These are phyloP conservation scores for Tulasnella sp. DNA, from an alignment of 768 basidiomycete species.

Conservation along the genomic window DNA sequence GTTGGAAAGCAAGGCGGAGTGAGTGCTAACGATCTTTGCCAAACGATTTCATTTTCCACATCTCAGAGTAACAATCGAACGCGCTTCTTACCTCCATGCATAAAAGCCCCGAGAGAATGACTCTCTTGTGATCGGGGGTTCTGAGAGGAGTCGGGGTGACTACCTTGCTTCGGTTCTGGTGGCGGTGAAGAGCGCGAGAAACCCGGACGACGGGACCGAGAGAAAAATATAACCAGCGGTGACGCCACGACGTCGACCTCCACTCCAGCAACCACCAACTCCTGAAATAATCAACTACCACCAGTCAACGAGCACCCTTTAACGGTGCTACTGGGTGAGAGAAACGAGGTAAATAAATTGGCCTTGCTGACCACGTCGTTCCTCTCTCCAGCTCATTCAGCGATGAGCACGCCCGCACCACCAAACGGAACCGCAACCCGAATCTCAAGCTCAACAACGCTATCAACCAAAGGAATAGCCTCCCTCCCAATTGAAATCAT, in stretches of 20 bases:
- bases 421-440: neutral
- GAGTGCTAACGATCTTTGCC: slow-evolving; percentile 50
- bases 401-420: neutral
- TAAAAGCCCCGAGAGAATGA: neutral
- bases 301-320: too few relatives aligned
- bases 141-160: neutral
- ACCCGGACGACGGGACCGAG: neutral
- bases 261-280: neutral
- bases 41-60: neutral
- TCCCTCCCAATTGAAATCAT: neutral
- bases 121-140: neutral
- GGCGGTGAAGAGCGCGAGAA: neutral
- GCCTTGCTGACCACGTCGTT: too few relatives aligned
- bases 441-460: neutral
- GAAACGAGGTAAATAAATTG: too few relatives aligned
- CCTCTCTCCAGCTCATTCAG: too few relatives aligned
- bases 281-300: too few relatives aligned
- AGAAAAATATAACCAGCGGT: neutral
- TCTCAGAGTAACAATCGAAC: neutral
- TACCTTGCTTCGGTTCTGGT: neutral
- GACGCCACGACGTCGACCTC: neutral
- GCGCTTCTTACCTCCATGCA: neutral
- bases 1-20: slow-evolving; percentile 78
- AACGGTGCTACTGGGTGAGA: too few relatives aligned
- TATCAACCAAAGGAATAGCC: neutral